Percentiles rank a stretch among this genome's conserved stretches.
Evolutionary conservation across 2,329 filamentous ascomycete genomes (phyloP).

Genomic region (Colletotrichum sp.): DNA sequence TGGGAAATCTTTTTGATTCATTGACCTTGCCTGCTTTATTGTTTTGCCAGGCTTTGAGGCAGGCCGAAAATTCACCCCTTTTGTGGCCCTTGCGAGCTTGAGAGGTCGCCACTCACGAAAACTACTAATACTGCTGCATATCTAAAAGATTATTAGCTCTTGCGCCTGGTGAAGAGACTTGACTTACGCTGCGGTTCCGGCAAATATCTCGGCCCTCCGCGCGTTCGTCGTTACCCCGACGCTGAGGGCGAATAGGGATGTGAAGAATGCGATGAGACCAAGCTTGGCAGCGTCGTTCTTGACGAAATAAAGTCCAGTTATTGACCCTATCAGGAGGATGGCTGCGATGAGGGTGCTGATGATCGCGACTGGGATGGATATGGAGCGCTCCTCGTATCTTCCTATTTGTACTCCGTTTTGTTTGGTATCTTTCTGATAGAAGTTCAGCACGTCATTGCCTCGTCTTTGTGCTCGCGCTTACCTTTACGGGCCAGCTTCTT

Average conservation of each 20-base stretch:
- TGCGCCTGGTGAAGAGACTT: background rate
- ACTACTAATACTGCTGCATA: slow-evolving; percentile 19
- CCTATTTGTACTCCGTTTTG: background rate
- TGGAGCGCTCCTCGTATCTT: background rate
- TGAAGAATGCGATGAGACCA: slow-evolving; percentile 21
- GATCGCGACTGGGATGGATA: background rate
- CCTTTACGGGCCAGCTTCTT: slow-evolving; percentile 10
- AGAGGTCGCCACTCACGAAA: background rate
- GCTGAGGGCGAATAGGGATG: slow-evolving; percentile 17
- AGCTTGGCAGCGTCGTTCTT: slow-evolving; percentile 1
- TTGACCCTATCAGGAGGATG: slow-evolving; percentile 1
- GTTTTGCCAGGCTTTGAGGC: background rate
- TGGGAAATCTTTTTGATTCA: background rate
- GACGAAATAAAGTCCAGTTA: slow-evolving; percentile 5
- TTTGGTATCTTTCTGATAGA: background rate
- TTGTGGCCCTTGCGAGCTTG: background rate
- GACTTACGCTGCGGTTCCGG: slow-evolving; percentile 19
- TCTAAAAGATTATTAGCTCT: background rate
- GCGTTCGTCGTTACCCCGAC: slow-evolving; percentile 20
- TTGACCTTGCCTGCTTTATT: background rate
- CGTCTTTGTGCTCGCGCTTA: background rate
- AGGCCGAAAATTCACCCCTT: background rate
- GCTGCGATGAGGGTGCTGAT: slow-evolving; percentile 5
- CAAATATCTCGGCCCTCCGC: slow-evolving; percentile 19
- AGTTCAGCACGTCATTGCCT: background rate